Evolutionary conservation across 2,329 filamentous ascomycete species (phyloP).

Genomic region (Cytospora paraplurivora): DNA sequence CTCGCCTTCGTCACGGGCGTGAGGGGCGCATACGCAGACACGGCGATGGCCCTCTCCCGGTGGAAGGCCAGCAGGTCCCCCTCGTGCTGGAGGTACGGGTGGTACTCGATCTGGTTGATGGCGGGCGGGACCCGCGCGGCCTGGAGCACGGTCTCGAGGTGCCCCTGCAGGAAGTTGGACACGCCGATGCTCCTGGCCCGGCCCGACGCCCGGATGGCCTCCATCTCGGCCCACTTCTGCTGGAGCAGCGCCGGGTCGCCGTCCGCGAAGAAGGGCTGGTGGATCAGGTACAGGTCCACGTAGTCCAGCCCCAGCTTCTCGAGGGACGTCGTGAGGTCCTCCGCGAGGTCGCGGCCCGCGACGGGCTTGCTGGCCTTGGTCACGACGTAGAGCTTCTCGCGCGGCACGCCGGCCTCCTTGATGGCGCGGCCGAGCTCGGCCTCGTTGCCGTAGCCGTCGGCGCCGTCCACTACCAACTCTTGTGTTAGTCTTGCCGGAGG

Average conservation of each 20-base stretch:
- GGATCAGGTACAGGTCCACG: slow-evolving; percentile 71
- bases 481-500: slow-evolving; percentile 53
- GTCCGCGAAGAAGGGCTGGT: slow-evolving; percentile 57
- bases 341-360: slow-evolving; percentile 41
- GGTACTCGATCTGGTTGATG: slow-evolving; percentile 80
- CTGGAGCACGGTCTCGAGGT: slow-evolving; percentile 58
- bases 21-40: slow-evolving; percentile 37
- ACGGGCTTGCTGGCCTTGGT: slow-evolving; percentile 54
- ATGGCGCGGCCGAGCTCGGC: slow-evolving; percentile 72
- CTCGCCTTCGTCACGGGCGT: slow-evolving; percentile 46
- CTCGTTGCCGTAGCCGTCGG: slow-evolving; percentile 70
- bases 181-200: slow-evolving; percentile 73
- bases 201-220: slow-evolving; percentile 67
- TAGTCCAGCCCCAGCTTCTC: slow-evolving; percentile 69
- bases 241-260: slow-evolving; percentile 55
- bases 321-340: slow-evolving; percentile 61
- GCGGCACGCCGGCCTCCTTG: slow-evolving; percentile 64
- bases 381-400: slow-evolving; percentile 69
- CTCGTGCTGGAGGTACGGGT: slow-evolving; percentile 72
- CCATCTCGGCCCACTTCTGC: slow-evolving; percentile 59
- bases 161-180: slow-evolving; percentile 67
- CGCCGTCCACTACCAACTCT: slow-evolving; percentile 62
- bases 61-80: slow-evolving; percentile 43
- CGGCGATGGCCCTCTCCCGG: slow-evolving; percentile 42
- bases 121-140: slow-evolving; percentile 65